Evolutionary conservation across 2,329 filamentous ascomycete genomes (phyloP), one percentile per base, ranked within the genome.

Genomic region (Diplodia corticola): DNA sequence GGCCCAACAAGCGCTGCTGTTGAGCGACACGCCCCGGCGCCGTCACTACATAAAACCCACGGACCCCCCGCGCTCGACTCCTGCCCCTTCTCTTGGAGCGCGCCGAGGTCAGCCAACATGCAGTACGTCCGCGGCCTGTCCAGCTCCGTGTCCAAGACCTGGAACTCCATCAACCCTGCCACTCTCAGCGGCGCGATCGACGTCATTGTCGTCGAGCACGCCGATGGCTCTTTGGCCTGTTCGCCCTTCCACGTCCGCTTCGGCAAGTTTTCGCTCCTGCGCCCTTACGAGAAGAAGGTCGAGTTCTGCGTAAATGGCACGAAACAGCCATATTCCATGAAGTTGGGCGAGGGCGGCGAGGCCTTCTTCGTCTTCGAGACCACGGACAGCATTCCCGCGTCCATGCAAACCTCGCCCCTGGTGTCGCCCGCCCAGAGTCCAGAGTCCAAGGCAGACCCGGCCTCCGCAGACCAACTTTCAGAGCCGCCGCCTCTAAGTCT

Each of bases 321-420:
- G 68, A 96, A 95, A 80, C 93, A 97, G 77, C 85, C 95, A 71
- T 97, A 96, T 82, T 89, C 95, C 54, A 99, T 99, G 95, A 99
- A 99, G 81, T 85, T 99, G 22, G 95, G 95, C 51, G 95, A 99
- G 77, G 95, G 92, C 63, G 95, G 95, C 70, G 95, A 99, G 81
- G 95, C 95, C 28, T 99, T 99, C 81, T 99, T 99, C 79, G 93
- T 99, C 69, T 98, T 99, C 74, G 93, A 98, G 81, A 99, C 95
- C 9, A 90, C 89, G 63, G 92, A 94, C 71, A 90, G 88, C 73
- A 95, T 99, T 67, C 95, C 95, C n/a, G 90, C 91, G 77, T 92
- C 91, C 66, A 82, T 98, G 75, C 95, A 98, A 80, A 99, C 95
- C 1, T 98, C 94, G 55, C 95, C 95, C 37, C 83, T 98, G 63